Conservation (phyloP, 352 stramenopile species). For the Blastocystis sp. region DNA sequence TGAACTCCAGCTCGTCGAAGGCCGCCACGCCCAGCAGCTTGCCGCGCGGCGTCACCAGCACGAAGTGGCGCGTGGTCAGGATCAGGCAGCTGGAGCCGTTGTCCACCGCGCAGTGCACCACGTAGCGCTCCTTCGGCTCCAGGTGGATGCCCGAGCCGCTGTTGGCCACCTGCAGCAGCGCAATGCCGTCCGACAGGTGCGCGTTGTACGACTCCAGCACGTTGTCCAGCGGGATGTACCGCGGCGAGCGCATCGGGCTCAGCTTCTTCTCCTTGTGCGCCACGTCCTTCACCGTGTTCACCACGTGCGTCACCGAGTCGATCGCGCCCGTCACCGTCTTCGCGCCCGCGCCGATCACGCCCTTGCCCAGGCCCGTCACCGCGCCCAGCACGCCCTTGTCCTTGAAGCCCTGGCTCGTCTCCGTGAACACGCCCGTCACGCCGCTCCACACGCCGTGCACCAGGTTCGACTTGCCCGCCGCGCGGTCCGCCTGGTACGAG, state of each 20-base stretch:
- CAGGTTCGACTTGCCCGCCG: slow-evolving; percentile 62
- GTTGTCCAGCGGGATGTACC: slow-evolving; percentile 66
- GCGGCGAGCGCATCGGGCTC: slow-evolving; percentile 32
- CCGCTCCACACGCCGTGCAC: slow-evolving; percentile 51
- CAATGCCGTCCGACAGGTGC: slow-evolving; percentile 28
- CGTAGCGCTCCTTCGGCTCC: slow-evolving; percentile 59
- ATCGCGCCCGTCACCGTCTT: slow-evolving; percentile 67
- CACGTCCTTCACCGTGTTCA: slow-evolving; percentile 66
- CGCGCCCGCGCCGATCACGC: slow-evolving; percentile 37
- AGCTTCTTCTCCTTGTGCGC: slow-evolving; percentile 64
- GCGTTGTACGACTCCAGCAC: slow-evolving; percentile 62
- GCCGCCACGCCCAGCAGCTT: slow-evolving; percentile 51
- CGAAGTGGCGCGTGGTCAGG: slow-evolving; percentile 34
- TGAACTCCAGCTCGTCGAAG: slow-evolving; percentile 33
- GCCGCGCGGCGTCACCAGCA: slow-evolving; percentile 31
- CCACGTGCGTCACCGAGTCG: slow-evolving; percentile 60
- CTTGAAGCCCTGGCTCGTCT: slow-evolving; percentile 58
- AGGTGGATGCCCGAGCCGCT: slow-evolving; percentile 41
- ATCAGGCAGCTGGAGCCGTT: slow-evolving; percentile 25
- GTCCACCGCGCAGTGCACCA: slow-evolving; percentile 54
- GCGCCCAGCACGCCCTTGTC: slow-evolving; percentile 58
- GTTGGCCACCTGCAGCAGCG: slow-evolving; percentile 51
- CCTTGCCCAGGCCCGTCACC: slow-evolving; percentile 56
- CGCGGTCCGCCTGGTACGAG: slow-evolving; percentile 80
- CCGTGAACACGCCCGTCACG: slow-evolving; percentile 64